Conservation (phyloP, 257 asterid species). For the Jacaranda mimosifolia region DNA sequence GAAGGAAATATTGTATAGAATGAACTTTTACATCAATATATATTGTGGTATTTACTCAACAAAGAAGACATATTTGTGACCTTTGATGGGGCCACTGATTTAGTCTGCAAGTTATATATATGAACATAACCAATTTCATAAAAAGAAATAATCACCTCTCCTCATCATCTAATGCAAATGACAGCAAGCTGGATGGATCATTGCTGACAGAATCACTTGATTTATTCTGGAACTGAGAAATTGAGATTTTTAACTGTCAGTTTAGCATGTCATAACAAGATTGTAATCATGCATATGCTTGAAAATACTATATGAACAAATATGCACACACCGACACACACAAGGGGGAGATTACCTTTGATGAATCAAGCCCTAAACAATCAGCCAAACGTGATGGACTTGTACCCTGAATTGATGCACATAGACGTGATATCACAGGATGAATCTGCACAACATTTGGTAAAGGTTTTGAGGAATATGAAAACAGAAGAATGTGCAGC, state of each 20-base stretch:
- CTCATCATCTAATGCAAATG: slow-evolving; percentile 68
- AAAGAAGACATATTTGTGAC: slow-evolving; percentile 4
- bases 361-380: slow-evolving; percentile 95
- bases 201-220: slow-evolving; percentile 59
- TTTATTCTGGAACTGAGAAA: slow-evolving; percentile 84
- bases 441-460: slow-evolving; percentile 75
- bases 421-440: slow-evolving; percentile 96
- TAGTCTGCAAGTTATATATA: not conserved
- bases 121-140: slow-evolving; percentile 14
- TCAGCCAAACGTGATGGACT: slow-evolving; percentile 98
- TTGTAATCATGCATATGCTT: slow-evolving; percentile 13
- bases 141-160: slow-evolving; percentile 69
- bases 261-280: slow-evolving; percentile 27
- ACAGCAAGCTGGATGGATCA: slow-evolving; percentile 75
- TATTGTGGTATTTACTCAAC: not conserved
- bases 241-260: slow-evolving; percentile 33
- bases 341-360: slow-evolving; percentile 64
- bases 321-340: not conserved
- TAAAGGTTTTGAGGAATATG: slow-evolving; percentile 36
- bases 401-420: slow-evolving; percentile 97
- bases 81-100: not conserved
- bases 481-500: slow-evolving; percentile 28
- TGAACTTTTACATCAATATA: slow-evolving; percentile 15
- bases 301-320: not conserved
- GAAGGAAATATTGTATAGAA: slow-evolving; percentile 13